These are phyloP conservation scores for Cercospora brassicicola DNA, from an alignment of 2,329 filamentous ascomycete genomes.

Conservation along the genomic window DNA sequence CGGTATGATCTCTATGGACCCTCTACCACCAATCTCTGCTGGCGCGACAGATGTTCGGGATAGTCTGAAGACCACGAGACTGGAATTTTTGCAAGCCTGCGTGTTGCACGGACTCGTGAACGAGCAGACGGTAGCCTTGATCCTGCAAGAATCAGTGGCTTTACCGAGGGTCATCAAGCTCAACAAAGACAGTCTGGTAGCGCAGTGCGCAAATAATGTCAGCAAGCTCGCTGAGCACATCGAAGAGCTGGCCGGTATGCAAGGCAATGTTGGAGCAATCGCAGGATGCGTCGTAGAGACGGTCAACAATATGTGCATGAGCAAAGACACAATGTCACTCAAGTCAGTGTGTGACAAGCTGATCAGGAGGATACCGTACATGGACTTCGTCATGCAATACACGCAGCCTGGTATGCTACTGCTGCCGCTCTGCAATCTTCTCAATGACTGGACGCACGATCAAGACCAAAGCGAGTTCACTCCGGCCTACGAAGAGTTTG, in stretches of 20 bases:
- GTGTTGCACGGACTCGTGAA: conserved; percentile 82
- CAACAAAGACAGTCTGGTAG: conserved; percentile 73
- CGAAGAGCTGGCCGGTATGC: conserved; percentile 80
- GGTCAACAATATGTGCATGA: conserved; percentile 62
- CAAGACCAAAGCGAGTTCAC: conserved; percentile 81
- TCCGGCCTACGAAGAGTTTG: conserved; percentile 83
- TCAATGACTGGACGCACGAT: conserved; percentile 79
- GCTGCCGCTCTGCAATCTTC: conserved; percentile 69
- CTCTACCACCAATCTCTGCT: conserved; percentile 64
- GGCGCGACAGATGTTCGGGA: conserved; percentile 57
- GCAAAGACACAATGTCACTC: conserved; percentile 76
- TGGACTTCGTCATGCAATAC: conserved; percentile 77
- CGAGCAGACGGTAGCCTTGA: conserved; percentile 71
- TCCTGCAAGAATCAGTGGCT: conserved; percentile 80
- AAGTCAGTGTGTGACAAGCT: conserved; percentile 71
- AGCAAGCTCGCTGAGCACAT: conserved; percentile 75
- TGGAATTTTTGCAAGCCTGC: conserved; percentile 87
- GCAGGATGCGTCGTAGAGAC: conserved; percentile 63
- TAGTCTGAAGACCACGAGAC: conserved; percentile 66
- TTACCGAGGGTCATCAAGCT: conserved; percentile 73
- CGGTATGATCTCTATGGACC: conserved; percentile 61
- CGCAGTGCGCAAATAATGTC: conserved; percentile 73
- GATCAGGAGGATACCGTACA: conserved; percentile 67
- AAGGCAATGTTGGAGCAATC: conserved; percentile 86
- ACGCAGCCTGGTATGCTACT: conserved; percentile 69